Evolutionary conservation across 2,329 filamentous ascomycete species (phyloP), one percentile per base, ranked within the genome.

Genomic region (Blastomyces gilchristii): DNA sequence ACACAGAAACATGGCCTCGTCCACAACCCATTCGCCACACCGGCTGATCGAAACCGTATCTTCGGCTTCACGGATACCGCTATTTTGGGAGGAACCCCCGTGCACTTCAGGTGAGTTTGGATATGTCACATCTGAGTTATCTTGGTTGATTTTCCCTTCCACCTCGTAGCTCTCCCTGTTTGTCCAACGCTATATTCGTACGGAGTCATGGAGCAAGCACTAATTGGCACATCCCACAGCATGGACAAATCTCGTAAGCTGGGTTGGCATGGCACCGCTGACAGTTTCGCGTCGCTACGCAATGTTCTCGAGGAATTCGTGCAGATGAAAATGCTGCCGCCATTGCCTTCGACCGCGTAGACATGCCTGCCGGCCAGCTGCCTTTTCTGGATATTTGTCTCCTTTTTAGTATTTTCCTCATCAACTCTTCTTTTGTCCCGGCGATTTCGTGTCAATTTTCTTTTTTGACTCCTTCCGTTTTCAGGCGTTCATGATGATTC

Each of bases 221-320:
- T 52, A 14, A 56, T 31, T 56, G 18, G 22, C 6, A 37, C 31
- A 2, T 12, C 9, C 18, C 52, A 37, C 47, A 71, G 69, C 49
- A 79, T 79, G 76, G 77, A 77, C 64, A 81, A 81, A 68, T 75
- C 76, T 39, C 73, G 75, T 52, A 76, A 76, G 62, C 68, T 80
- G 65, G 79, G 79, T 0, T 81, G 76, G 74, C 75, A 75, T 64
- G 79, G 79, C 0, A 76, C 77, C 65, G 78, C 81, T 5, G 78
- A 81, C 64, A 77, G 77, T 1, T 68, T 72, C 28, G 78, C 81
- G 63, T 75, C 75, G 45, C 72, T 81, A 37, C 72, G 71, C 43
- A 71, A 77, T 65, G 76, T 78, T 6, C 72, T 79, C 62, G 66
- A 70, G 1, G 76, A 80, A 58, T 76, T 80, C 69, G 73, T 68